These are phyloP conservation scores for Paecilomyces sp. DNA, from an alignment of 2,329 filamentous ascomycete species.

Conservation along the genomic window DNA sequence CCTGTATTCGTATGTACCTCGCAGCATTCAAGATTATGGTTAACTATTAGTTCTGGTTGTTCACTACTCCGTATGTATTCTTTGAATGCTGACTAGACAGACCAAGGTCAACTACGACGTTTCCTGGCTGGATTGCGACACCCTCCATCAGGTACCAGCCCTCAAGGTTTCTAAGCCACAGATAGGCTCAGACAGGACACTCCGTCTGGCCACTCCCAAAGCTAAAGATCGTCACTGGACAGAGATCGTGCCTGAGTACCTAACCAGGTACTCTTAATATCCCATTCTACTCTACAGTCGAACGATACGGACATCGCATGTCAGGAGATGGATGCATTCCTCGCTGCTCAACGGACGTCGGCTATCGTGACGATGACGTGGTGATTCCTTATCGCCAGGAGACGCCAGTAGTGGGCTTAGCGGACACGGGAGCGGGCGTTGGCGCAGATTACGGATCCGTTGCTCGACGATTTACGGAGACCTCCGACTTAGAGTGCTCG, in stretches of 20 bases:
- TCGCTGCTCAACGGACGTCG: neutral
- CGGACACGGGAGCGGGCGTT: neutral
- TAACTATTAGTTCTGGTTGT: no score
- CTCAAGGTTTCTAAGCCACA: neutral
- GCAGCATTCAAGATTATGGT: neutral
- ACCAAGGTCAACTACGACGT: neutral
- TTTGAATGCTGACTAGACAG: no score
- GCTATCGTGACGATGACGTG: neutral
- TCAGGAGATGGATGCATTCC: neutral
- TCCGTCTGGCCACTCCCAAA: no score
- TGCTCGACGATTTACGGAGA: neutral
- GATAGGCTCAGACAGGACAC: neutral
- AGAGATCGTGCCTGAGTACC: no score
- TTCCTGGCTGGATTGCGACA: neutral
- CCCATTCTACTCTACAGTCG: no score
- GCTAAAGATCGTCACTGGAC: neutral
- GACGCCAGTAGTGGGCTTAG: slow-evolving; percentile 1
- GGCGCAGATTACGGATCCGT: slow-evolving; percentile 4
- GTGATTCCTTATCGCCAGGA: slow-evolving; percentile 1
- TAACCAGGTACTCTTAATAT: no score
- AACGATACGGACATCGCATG: neutral
- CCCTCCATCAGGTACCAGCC: neutral
- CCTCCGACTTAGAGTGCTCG: neutral
- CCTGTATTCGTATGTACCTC: neutral
- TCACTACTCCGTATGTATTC: no score